A percentile compares a stretch with the other conserved stretches of the same genome.
phyloP scores from a whole-genome alignment of 208 protist genomes.

The Strigomonas galati region DNA sequence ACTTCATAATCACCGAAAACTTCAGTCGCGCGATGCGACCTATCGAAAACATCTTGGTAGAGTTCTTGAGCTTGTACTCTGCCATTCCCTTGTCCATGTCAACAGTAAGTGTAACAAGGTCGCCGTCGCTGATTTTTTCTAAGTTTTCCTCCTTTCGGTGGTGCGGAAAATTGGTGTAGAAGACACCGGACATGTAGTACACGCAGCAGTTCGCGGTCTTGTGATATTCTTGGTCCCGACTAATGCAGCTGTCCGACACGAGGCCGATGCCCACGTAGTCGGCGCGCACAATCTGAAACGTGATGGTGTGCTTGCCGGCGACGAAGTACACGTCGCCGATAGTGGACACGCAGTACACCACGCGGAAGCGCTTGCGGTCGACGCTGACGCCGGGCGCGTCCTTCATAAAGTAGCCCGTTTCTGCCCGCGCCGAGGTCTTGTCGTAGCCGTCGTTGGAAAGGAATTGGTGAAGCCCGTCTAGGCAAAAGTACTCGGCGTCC shows the following conservation, averaged over 20 bases:
- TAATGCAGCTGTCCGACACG: constrained; percentile 75
- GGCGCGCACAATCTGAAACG: constrained; percentile 63
- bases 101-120: constrained; percentile 71
- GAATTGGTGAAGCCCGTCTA: constrained; percentile 34
- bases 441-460: constrained; percentile 13
- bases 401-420: constrained; percentile 22
- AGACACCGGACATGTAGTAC: constrained; percentile 92
- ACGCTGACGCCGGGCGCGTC: constrained; percentile 70
- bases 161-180: constrained; percentile 89
- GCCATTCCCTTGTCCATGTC: constrained; percentile 82
- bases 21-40: constrained; percentile 59
- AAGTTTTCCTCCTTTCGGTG: constrained; percentile 88
- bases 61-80: constrained; percentile 74
- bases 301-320: constrained; percentile 77
- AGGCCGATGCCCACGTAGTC: constrained; percentile 90
- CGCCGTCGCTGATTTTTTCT: constrained; percentile 59
- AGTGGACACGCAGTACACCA: constrained; percentile 77
- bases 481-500: constrained; percentile 78
- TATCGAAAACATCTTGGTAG: constrained; percentile 73
- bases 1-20: constrained; percentile 84
- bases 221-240: constrained; percentile 85
- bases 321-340: constrained; percentile 75
- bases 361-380: constrained; percentile 73
- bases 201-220: constrained; percentile 83
- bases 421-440: constrained; percentile 17